These are phyloP conservation scores for Tilletia walkeri DNA, from an alignment of 1,284 basidiomycete genomes.

Conservation along the genomic window DNA sequence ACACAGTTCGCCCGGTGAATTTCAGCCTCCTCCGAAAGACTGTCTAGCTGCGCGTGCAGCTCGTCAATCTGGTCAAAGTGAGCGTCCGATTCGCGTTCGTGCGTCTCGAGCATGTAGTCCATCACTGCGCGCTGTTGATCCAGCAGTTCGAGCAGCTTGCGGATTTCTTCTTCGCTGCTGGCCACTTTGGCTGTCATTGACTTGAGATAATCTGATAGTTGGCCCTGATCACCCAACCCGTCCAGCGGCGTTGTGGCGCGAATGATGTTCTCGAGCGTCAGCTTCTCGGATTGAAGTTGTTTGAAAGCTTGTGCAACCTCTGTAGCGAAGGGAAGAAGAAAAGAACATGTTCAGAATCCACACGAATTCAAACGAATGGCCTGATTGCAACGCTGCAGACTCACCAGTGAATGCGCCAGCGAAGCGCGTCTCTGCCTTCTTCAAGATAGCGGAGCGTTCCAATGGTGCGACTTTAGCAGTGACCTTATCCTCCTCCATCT, in stretches of 20 bases:
- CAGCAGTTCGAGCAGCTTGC: conserved; percentile 42
- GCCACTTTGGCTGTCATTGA: conserved; percentile 37
- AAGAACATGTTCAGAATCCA: no score
- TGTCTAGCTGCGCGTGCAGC: conserved; percentile 30
- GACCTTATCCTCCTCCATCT: conserved; percentile 34
- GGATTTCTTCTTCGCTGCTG: conserved; percentile 35
- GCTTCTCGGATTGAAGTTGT: conserved; percentile 46
- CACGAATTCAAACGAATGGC: background rate
- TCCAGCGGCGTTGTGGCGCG: conserved; percentile 43
- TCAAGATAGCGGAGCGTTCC: conserved; percentile 29
- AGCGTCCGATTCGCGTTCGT: conserved; percentile 37
- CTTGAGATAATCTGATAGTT: conserved; percentile 33
- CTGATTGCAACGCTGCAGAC: background rate
- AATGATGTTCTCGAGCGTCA: conserved; percentile 39
- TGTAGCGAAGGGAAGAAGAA: background rate
- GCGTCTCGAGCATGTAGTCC: conserved; percentile 48
- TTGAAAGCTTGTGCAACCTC: conserved; percentile 44
- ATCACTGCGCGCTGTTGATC: conserved; percentile 48
- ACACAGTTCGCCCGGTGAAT: conserved; percentile 22
- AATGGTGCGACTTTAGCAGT: conserved; percentile 23
- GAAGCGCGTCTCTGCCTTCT: conserved; percentile 39
- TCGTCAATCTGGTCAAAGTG: conserved; percentile 37
- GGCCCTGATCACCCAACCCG: conserved; percentile 31
- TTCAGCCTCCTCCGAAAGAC: conserved; percentile 24
- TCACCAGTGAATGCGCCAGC: conserved; percentile 35